These are phyloP conservation scores for Penicillium sp. DNA, from an alignment of 2,329 filamentous ascomycete species.

Conservation along the genomic window DNA sequence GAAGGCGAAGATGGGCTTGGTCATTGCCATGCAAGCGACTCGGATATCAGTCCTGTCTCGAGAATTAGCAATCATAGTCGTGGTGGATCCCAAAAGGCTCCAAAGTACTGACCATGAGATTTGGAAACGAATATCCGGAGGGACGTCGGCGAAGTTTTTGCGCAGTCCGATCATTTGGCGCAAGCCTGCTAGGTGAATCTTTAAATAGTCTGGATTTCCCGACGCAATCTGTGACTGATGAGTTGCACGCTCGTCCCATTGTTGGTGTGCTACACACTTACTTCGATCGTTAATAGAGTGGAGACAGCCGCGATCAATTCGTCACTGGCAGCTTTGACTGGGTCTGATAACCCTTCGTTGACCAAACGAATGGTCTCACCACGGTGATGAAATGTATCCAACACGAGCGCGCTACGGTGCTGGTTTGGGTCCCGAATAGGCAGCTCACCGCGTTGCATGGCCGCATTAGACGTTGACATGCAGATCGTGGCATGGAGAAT, in stretches of 20 bases:
- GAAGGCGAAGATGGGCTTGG: conserved; percentile 41
- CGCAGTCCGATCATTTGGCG: conserved; percentile 41
- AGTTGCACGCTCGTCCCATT: too few species aligned
- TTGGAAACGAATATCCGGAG: conserved; percentile 38
- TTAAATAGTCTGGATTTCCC: conserved; percentile 40
- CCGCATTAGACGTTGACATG: conserved; percentile 37
- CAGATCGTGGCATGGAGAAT: conserved; percentile 40
- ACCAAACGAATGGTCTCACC: conserved; percentile 42
- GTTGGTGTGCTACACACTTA: too few species aligned
- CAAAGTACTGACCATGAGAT: conserved; percentile 36
- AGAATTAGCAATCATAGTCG: conserved; percentile 3
- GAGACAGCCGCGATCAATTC: conserved; percentile 41
- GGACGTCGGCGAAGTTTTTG: conserved; percentile 38
- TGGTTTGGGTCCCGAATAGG: conserved; percentile 35
- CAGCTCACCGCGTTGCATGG: conserved; percentile 34
- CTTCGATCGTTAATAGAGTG: conserved; percentile 41
- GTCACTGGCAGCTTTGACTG: conserved; percentile 40
- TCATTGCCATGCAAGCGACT: conserved; percentile 39
- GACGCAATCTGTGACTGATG: conserved; percentile 33
- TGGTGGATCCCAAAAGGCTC: too few species aligned
- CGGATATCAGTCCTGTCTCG: conserved; percentile 40
- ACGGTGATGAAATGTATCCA: conserved; percentile 40
- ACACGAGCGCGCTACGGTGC: conserved; percentile 31
- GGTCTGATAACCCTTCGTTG: conserved; percentile 39
- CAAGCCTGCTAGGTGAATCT: conserved; percentile 40